phyloP scores from a whole-genome alignment of 2,329 filamentous ascomycete species.

The Paraphaeosphaeria minitans region DNA sequence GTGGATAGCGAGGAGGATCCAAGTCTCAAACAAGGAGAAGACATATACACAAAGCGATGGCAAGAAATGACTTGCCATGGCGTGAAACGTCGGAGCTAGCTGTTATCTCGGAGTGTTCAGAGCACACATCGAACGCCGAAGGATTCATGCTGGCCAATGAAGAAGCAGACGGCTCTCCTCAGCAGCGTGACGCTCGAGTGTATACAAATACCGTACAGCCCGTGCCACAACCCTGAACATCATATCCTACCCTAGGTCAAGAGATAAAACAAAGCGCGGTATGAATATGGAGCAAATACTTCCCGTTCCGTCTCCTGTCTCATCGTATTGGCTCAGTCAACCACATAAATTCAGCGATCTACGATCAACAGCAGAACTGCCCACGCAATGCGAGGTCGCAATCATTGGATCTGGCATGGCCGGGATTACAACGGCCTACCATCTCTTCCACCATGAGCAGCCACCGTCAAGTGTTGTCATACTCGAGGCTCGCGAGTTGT shows the following conservation, averaged over 20 bases:
- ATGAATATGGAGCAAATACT: conserved; percentile 22
- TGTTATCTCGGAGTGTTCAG: background rate
- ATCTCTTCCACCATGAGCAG: conserved; percentile 25
- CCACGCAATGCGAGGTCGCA: conserved; percentile 33
- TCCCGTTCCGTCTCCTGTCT: conserved; percentile 38
- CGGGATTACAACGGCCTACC: conserved; percentile 38
- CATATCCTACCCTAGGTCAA: background rate
- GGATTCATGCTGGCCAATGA: background rate
- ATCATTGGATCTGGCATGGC: conserved; percentile 45
- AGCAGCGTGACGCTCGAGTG: background rate
- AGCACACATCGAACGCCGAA: conserved; percentile 6
- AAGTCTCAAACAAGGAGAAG: background rate
- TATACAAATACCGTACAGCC: background rate
- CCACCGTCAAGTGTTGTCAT: conserved; percentile 22
- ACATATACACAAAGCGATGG: background rate
- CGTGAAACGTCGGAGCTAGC: background rate
- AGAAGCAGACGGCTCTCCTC: background rate
- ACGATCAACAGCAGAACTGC: conserved; percentile 36
- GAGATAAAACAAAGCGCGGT: background rate
- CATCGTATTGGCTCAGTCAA: conserved; percentile 46
- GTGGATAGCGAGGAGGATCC: background rate
- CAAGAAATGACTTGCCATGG: background rate
- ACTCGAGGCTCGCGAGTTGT: conserved; percentile 30
- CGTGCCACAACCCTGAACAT: background rate
- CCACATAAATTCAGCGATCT: conserved; percentile 35